Percentiles rank a stretch among this genome's conserved stretches.
These are phyloP conservation scores for Colletotrichum australisinense DNA, from an alignment of 2,329 filamentous ascomycete species.

Conservation along the genomic window DNA sequence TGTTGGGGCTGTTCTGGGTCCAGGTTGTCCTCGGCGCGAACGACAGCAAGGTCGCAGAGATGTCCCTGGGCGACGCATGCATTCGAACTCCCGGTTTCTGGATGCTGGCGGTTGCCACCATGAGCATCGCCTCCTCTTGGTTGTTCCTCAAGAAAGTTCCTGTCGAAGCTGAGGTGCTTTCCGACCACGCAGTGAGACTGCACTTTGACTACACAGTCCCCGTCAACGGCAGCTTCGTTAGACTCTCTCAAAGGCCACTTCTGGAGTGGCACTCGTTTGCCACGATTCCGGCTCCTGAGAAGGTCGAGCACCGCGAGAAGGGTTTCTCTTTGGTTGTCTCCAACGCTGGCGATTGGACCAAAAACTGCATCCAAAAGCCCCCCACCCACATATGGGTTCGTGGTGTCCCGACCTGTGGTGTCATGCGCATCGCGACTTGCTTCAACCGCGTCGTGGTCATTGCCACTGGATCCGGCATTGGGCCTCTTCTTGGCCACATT, in stretches of 20 bases:
- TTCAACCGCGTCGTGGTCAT: slow-evolving; percentile 75
- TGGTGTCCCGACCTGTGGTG: slow-evolving; percentile 74
- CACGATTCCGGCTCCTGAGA: slow-evolving; percentile 69
- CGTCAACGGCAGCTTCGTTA: slow-evolving; percentile 54
- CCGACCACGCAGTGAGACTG: slow-evolving; percentile 77
- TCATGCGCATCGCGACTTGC: slow-evolving; percentile 74
- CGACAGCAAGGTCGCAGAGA: slow-evolving; percentile 51
- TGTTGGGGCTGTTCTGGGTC: slow-evolving; percentile 73
- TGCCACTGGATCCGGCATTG: slow-evolving; percentile 79
- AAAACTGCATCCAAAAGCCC: slow-evolving; percentile 68
- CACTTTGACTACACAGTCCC: slow-evolving; percentile 74
- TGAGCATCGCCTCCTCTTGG: slow-evolving; percentile 79
- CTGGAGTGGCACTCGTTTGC: slow-evolving; percentile 83
- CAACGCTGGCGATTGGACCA: slow-evolving; percentile 83
- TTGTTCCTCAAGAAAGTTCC: slow-evolving; percentile 74
- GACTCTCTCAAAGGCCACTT: slow-evolving; percentile 72
- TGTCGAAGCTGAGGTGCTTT: slow-evolving; percentile 75
- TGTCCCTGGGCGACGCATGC: slow-evolving; percentile 50
- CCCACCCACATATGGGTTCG: slow-evolving; percentile 75
- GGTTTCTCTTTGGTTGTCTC: slow-evolving; percentile 78
- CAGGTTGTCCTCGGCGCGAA: slow-evolving; percentile 66
- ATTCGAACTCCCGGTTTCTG: slow-evolving; percentile 67
- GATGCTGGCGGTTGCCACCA: slow-evolving; percentile 73
- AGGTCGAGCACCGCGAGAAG: slow-evolving; percentile 35
- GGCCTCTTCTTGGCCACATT: slow-evolving; percentile 72